Evolutionary conservation across 2,329 filamentous ascomycete genomes (phyloP), one percentile per base, ranked within the genome.

Genomic region (Cadophora sp.): DNA sequence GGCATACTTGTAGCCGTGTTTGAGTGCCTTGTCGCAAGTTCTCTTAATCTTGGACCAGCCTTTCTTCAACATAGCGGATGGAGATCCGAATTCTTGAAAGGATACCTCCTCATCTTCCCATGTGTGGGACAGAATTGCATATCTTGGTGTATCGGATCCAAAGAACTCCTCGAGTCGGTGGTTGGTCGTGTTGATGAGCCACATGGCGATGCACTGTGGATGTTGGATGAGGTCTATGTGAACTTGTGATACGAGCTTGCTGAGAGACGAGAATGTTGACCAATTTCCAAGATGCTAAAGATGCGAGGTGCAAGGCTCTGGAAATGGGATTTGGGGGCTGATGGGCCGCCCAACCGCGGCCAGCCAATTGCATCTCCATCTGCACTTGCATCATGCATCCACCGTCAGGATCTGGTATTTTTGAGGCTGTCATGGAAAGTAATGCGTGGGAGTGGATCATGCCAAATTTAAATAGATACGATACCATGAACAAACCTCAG

Each of bases 121-220:
- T 1, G 71, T 76, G 62, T 79, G 77, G 11, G 76, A 78, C 7
- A 79, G 71, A 8, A 79, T 78, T 1, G 73, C 76, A 62, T 78
- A 79, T 3, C 61, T 51, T 0, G 76, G 76, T 22, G 73, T 70
- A 2, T 70, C 37, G 1, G 58, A 24, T 8, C 56, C 65, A 7
- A 55, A 24, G 56, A 68, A 68, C 16, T 58, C 55, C 27, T 65
- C 26, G 2, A 68, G 65, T 58, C 65, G 26, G 37, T 62, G 55
- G 29, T 19, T 60, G n/a, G 31, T 26, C 5, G 56, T 60, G 31
- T 60, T 60, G 31, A 60, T 24, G n/a, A 60, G 31, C 31, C 56
- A 26, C 56, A 60, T 60, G 16, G 16, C 24, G 56, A 22, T 12
- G 19, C 43, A 48, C 40, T 43, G 2, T 11, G 11, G 31, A 34